phyloP scores from a whole-genome alignment of 345 rosid genomes.

The Acer negundo region DNA sequence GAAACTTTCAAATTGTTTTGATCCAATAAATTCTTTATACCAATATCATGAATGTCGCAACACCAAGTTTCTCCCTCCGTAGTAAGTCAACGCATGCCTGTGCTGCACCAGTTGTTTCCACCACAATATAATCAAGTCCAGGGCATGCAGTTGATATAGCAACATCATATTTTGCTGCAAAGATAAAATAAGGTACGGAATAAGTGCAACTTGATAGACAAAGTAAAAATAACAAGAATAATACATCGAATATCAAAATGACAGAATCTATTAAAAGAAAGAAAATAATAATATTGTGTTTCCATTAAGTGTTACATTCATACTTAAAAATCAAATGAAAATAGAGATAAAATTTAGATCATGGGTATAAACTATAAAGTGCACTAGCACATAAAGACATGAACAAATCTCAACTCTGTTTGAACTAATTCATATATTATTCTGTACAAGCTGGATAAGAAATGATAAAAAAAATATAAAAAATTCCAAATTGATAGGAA shows the following conservation, averaged over 20 bases:
- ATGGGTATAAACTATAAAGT: neutral
- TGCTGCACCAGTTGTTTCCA: conserved; percentile 91
- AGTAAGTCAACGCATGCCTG: conserved; percentile 94
- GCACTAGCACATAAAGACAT: neutral
- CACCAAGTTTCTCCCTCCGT: conserved; percentile 83
- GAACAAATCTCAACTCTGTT: neutral
- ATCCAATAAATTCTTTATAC: conserved; percentile 35
- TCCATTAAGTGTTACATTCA: neutral
- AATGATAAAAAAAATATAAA: neutral
- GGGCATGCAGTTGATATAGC: conserved; percentile 95
- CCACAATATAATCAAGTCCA: conserved; percentile 93
- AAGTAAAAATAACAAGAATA: neutral
- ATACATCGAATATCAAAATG: too few relatives aligned
- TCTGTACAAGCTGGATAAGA: neutral
- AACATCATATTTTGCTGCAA: conserved; percentile 93
- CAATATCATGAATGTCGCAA: conserved; percentile 98
- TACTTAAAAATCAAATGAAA: neutral
- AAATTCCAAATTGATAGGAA: neutral
- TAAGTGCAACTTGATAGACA: neutral
- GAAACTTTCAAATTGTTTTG: neutral
- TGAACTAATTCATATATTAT: conserved; percentile 1
- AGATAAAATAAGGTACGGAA: conserved; percentile 16
- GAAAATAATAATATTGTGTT: neutral
- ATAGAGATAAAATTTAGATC: neutral
- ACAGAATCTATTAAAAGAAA: neutral